A percentile compares a stretch with the other conserved stretches of the same genome.
phyloP scores from a whole-genome alignment of 768 basidiomycete species.

The Amanita inopinata region DNA sequence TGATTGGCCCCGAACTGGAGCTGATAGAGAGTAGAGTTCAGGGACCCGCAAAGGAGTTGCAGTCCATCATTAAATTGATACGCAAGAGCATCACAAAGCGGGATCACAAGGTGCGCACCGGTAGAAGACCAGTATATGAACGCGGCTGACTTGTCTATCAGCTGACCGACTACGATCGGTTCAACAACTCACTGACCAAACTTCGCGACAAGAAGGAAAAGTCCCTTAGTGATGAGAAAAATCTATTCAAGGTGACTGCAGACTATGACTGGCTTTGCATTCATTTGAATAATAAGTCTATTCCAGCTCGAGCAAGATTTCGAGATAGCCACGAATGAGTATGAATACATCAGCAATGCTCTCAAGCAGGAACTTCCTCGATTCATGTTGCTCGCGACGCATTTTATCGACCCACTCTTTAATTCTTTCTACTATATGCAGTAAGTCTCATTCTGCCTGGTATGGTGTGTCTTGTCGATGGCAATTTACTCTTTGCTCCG shows the following conservation, averaged over 20 bases:
- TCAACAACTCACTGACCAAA: conserved; percentile 92
- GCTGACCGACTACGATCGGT: conserved; percentile 91
- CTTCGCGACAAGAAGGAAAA: conserved; percentile 98
- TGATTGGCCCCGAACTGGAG: conserved; percentile 85
- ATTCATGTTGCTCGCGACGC: conserved; percentile 82
- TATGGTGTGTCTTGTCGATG: not conserved
- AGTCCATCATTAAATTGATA: conserved; percentile 77
- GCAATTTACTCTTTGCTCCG: conserved; percentile 3
- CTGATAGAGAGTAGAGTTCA: conserved; percentile 82
- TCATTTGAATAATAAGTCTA: conserved; percentile 13
- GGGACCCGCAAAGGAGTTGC: conserved; percentile 83
- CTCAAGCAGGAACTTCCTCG: conserved; percentile 88
- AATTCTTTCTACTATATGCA: conserved; percentile 99
- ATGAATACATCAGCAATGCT: conserved; percentile 84
- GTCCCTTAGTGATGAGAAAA: conserved; percentile 91
- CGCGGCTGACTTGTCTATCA: conserved; percentile 18
- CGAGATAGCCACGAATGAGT: conserved; percentile 84
- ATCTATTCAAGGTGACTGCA: conserved; percentile 76
- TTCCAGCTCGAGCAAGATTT: conserved; percentile 89
- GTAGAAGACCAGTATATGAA: conserved; percentile 7
- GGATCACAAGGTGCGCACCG: conserved; percentile 72
- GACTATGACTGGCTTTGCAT: not conserved
- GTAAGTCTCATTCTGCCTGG: conserved; percentile 51
- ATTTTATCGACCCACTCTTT: conserved; percentile 96
- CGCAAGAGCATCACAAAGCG: conserved; percentile 94